Evolutionary conservation across 352 stramenopile species (phyloP), one percentile per base, ranked within the genome.

Genomic region (Globisporangium okanoganense): DNA sequence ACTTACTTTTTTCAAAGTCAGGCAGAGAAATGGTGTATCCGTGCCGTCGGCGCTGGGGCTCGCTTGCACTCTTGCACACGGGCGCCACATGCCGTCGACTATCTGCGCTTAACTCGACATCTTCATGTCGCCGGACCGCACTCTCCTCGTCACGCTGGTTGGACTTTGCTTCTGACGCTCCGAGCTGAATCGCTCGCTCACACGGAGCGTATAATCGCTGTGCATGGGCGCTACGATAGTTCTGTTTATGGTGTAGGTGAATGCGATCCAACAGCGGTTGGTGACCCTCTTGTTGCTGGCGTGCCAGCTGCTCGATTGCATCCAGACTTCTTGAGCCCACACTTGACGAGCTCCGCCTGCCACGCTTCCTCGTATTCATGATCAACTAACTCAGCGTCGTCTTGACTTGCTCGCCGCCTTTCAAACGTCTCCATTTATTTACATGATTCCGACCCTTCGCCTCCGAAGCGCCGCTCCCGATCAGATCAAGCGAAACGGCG

Each of bases 1-100:
- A n/a, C 52, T 33, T 54, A 61, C 56, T 61, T 13, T 14, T 61
- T 47, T 61, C 56, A 25, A 61, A 61, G 7, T 52, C 43, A 6
- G 56, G 29, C 12, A 61, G 8, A 22, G 43, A 45, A 27, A 43
- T 45, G 18, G 56, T 25, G 45, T 47, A 29, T 24, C 44, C 31
- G 22, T 29, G 54, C 38, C 13, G n/a, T 38, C 27, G 48, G n/a
- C 27, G 48, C 48, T 40, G 48, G 48, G 12, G 7, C 35, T 40
- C 27, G 29, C 25, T 35, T 16, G 29, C 41, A 27, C 16, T 3
- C 8, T 8, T 38, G 35, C 52, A 12, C 38, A 25, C 22, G 25
- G 22, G 33, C 20, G 22, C 6, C n/a, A 47, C 18, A 13, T 33
- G 49, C 20, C 29, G 31, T 14, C 50, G 35, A 56, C 50, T 33